Evolutionary conservation across 164 flowering plant genomes (phyloP).

Genomic region (Annona cherimola): DNA sequence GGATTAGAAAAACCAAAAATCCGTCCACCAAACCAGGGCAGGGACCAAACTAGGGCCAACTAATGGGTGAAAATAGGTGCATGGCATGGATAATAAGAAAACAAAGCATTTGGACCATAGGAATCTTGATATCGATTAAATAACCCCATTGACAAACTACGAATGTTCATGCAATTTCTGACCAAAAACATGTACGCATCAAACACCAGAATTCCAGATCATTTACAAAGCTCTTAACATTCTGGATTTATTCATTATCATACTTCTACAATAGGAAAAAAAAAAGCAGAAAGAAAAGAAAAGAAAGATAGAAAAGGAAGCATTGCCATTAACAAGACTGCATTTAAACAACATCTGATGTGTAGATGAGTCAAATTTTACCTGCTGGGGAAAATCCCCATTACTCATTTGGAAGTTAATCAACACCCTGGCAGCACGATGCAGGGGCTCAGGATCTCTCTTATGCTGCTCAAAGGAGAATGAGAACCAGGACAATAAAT

Average conservation of each 20-base stretch:
- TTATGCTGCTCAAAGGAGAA: conserved; percentile 15
- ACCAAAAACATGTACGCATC: neutral
- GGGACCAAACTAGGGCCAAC: neutral
- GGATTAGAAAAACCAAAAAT: neutral
- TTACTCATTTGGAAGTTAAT: conserved; percentile 30
- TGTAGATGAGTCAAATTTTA: conserved; percentile 3
- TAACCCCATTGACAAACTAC: neutral
- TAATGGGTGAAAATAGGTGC: neutral
- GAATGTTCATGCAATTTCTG: neutral
- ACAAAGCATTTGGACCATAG: neutral
- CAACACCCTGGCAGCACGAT: conserved; percentile 31
- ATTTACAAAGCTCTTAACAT: neutral
- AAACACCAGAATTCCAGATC: neutral
- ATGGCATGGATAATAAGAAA: neutral
- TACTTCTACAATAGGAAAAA: neutral
- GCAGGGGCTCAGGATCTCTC: conserved; percentile 37
- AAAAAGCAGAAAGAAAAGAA: no score
- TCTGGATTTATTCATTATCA: neutral
- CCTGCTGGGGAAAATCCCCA: conserved; percentile 50
- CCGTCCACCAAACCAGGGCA: neutral
- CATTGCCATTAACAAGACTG: neutral
- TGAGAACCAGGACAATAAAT: neutral
- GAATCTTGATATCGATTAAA: neutral
- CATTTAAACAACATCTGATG: neutral
- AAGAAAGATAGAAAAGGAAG: neutral